Base-by-base conservation (phyloP, 108 stramenopile species). In the Cyclotella sp. region DNA sequence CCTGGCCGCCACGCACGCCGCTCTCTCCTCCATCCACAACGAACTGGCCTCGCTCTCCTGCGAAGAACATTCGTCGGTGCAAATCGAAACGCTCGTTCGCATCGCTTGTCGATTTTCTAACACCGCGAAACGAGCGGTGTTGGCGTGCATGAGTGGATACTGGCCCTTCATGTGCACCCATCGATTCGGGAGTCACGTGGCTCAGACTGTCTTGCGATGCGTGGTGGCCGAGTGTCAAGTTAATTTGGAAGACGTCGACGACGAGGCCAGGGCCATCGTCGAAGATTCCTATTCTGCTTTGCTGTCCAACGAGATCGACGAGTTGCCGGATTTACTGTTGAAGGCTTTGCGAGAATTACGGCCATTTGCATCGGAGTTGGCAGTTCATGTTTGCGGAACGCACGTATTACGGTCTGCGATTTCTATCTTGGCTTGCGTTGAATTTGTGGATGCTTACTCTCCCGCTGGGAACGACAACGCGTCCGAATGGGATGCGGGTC, bases 31-130 rank as follows among this genome's bases (percentile, higher is more conserved):
- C 68, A 86, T 95, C 16, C 75, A 82, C 26, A 79, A 88, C 26
- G 94, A 95, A 75, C 80, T 95, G 19, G 94, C 94, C 3, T 93
- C 92, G 6, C 77, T 95, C 1, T 88, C 94, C 0, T 90, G 92
- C 21, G 94, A 95, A 43, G 94, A 95, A 75, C 59, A 69, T 52
- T 87, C 87, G 16, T 88, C 92, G 14, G 70, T 90, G 46, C 70
- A 78, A 44, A 63, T 95, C 24, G 94, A 95, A 80, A 77, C 86
- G 27, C 47, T 95, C 14, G 82, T 89, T 4, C 87, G 83, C 5
- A 90, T 92, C 34, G 43, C 90, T 0, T 84, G 83, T 11, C 90
- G 91, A 12, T 87, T 86, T 72, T 91, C 89, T 14, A 82, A 75
- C 68, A 60, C 73, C 3, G 89, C 92, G 45, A 86, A 89, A n/a